These are phyloP conservation scores for Suhomyces choctaworum DNA, from an alignment of 1,139 yeast genomes.

Conservation along the genomic window DNA sequence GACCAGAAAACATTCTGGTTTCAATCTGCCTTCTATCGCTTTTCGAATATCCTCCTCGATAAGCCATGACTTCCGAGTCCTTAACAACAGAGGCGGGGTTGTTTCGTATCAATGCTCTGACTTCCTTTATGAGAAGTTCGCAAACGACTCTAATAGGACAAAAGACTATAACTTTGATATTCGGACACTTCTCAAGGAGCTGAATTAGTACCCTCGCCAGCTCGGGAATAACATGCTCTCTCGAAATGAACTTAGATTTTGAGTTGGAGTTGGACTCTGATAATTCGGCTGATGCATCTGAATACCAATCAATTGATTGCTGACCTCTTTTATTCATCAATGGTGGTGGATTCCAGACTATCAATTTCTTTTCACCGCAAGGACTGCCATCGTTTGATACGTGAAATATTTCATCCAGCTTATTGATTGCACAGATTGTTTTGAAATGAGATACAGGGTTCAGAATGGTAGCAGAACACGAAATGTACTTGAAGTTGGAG, in stretches of 20 bases:
- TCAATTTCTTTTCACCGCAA: conserved; percentile 66
- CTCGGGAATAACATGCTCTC: conserved; percentile 73
- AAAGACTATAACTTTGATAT: conserved; percentile 74
- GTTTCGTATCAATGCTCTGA: conserved; percentile 42
- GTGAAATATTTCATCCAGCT: conserved; percentile 46
- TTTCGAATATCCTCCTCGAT: conserved; percentile 92
- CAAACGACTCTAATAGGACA: conserved; percentile 86
- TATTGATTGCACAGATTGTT: conserved; percentile 64
- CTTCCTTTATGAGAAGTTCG: conserved; percentile 83
- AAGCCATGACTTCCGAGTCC: conserved; percentile 73
- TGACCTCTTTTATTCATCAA: conserved; percentile 56
- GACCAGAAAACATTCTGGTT: conserved; percentile 84
- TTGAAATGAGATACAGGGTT: conserved; percentile 72
- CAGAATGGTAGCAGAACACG: conserved; percentile 91
- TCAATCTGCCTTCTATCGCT: conserved; percentile 85
- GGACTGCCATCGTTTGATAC: conserved; percentile 86
- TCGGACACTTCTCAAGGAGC: conserved; percentile 54
- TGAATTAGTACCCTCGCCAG: conserved; percentile 73
- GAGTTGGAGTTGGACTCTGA: background rate
- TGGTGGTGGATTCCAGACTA: conserved; percentile 84
- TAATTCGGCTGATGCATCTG: background rate
- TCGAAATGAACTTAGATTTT: conserved; percentile 31
- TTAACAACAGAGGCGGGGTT: conserved; percentile 42
- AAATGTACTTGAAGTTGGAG: conserved; percentile 56
- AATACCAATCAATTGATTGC: conserved; percentile 1